Conservation (phyloP, 768 basidiomycete species). For the Nevesoporus exiguus region DNA sequence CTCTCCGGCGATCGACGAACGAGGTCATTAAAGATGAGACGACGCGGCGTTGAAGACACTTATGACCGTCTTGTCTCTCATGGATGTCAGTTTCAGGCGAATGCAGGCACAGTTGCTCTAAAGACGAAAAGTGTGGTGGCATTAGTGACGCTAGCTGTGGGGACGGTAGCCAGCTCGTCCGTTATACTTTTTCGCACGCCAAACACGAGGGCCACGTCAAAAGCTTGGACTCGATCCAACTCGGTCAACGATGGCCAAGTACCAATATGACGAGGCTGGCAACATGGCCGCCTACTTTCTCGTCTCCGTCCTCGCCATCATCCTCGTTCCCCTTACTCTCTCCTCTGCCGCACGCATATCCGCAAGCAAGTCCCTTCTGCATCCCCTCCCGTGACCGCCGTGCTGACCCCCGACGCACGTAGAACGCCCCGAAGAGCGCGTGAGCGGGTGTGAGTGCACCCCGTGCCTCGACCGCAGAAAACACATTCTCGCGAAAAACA, state of each 20-base stretch:
- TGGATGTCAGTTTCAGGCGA: too few relatives aligned
- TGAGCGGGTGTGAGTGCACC: conserved; percentile 56
- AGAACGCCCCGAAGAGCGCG: conserved; percentile 34
- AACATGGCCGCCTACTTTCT: conserved; percentile 89
- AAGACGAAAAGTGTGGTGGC: too few relatives aligned
- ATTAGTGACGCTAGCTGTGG: too few relatives aligned
- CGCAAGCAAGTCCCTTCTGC: conserved; percentile 42
- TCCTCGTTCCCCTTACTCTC: conserved; percentile 77
- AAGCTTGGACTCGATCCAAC: background rate
- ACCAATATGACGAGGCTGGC: conserved; percentile 83
- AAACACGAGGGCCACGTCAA: conserved; percentile 12
- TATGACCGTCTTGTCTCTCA: too few relatives aligned
- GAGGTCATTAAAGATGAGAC: too few relatives aligned
- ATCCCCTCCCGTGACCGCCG: background rate
- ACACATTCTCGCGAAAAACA: conserved; percentile 39
- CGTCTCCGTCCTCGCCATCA: conserved; percentile 81
- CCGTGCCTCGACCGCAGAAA: conserved; percentile 56
- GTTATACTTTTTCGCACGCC: conserved; percentile 12
- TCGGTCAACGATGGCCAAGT: conserved; percentile 68
- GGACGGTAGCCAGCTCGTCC: too few relatives aligned
- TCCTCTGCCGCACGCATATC: conserved; percentile 38
- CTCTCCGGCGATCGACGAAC: too few relatives aligned
- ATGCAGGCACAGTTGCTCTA: too few relatives aligned
- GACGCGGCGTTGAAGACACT: too few relatives aligned
- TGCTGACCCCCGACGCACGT: conserved; percentile 10